Percentiles rank a stretch among this genome's conserved stretches.
Evolutionary conservation across 352 stramenopile species (phyloP).

Genomic region (Phytopythium oedochilum): DNA sequence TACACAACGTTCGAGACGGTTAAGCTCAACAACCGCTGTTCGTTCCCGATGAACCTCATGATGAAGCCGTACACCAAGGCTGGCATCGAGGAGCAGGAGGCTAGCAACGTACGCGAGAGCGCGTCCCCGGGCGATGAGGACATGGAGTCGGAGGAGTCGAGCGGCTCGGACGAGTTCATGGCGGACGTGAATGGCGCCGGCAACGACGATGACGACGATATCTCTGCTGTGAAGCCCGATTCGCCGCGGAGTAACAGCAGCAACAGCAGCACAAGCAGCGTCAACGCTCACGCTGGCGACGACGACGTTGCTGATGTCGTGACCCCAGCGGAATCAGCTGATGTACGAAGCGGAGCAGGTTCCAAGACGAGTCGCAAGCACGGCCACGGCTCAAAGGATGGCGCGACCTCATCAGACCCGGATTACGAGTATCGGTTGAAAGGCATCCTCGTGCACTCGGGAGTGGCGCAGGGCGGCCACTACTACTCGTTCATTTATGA

Average conservation of each 20-base stretch:
- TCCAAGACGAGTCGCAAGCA: not conserved
- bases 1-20: constrained; percentile 99
- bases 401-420: constrained; percentile 50
- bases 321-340: not conserved
- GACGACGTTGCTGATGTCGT: constrained; percentile 4
- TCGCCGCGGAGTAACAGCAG: constrained; percentile 8
- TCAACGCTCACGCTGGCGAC: constrained; percentile 3
- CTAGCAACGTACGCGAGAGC: constrained; percentile 31
- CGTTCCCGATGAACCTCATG: constrained; percentile 97
- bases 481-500: constrained; percentile 97
- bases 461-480: constrained; percentile 97
- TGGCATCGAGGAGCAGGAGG: constrained; percentile 93
- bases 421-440: constrained; percentile 97
- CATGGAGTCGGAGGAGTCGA: constrained; percentile 45
- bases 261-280: constrained; percentile 7
- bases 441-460: constrained; percentile 97
- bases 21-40: constrained; percentile 98
- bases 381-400: constrained; percentile 2
- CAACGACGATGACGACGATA: constrained; percentile 3
- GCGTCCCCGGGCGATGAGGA: constrained; percentile 35
- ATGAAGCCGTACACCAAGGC: constrained; percentile 98
- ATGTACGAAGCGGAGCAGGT: not conserved
- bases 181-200: constrained; percentile 28
- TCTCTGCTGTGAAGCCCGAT: constrained; percentile 1
- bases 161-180: constrained; percentile 60